phyloP scores from a whole-genome alignment of 116 monocot genomes.

The Papilionanthe hybrid region DNA sequence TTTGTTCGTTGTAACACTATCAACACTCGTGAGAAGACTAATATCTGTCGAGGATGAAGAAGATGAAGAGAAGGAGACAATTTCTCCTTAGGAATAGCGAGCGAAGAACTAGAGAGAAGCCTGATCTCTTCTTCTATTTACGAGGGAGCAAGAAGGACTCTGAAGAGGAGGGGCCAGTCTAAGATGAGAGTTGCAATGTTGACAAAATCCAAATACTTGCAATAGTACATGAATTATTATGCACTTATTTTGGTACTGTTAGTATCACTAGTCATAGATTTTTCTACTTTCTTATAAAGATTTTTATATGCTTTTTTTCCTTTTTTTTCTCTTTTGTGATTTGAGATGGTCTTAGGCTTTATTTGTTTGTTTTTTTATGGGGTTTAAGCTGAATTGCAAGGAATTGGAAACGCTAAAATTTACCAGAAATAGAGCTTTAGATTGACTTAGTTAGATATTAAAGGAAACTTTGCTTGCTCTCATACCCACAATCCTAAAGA shows the following conservation, averaged over 20 bases:
- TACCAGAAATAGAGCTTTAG: too few relatives aligned
- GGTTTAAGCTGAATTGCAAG: too few relatives aligned
- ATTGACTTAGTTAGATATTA: too few relatives aligned
- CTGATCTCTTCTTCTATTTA: slow-evolving; percentile 63
- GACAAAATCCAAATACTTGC: slow-evolving; percentile 52
- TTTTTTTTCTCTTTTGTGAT: too few relatives aligned
- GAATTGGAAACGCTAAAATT: too few relatives aligned
- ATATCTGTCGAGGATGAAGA: background rate
- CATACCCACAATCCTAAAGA: too few relatives aligned
- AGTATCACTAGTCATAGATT: too few relatives aligned
- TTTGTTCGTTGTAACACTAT: background rate
- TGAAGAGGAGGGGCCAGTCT: slow-evolving; percentile 62
- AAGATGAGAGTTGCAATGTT: slow-evolving; percentile 64
- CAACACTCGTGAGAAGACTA: slow-evolving; percentile 40
- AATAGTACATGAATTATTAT: slow-evolving; percentile 6
- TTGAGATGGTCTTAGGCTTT: too few relatives aligned
- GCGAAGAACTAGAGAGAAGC: slow-evolving; percentile 47
- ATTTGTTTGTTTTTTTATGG: too few relatives aligned
- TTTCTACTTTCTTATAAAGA: background rate
- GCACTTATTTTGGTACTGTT: background rate
- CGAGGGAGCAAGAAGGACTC: slow-evolving; percentile 61
- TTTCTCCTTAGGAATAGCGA: slow-evolving; percentile 60
- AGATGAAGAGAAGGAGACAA: slow-evolving; percentile 17
- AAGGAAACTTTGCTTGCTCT: too few relatives aligned
- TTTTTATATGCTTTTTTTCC: background rate